Conservation (phyloP, 1,284 basidiomycete species). For the Exobasidium rhododendri region DNA sequence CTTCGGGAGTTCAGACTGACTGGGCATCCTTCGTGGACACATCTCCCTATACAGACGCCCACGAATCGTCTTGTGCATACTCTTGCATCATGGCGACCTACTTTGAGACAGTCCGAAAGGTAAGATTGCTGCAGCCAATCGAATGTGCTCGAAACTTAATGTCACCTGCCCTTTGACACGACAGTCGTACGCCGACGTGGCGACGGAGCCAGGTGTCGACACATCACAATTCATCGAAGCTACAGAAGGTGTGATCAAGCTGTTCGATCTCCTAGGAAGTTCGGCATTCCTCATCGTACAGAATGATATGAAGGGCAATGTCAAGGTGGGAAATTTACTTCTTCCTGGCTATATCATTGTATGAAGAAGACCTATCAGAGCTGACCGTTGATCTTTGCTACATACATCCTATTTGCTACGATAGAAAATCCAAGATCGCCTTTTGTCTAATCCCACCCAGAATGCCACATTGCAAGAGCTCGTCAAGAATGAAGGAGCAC, state of each 20-base stretch:
- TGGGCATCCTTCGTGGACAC: no score
- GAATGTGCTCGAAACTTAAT: not conserved
- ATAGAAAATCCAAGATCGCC: conserved; percentile 68
- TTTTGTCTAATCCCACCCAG: conserved; percentile 65
- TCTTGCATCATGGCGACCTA: conserved; percentile 81
- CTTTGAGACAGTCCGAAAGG: conserved; percentile 76
- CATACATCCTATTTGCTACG: no score
- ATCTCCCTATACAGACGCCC: no score
- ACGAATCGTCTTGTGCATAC: no score
- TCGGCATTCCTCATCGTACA: conserved; percentile 81
- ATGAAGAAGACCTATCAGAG: no score
- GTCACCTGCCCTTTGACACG: not conserved
- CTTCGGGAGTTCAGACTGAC: not conserved
- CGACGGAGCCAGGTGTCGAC: conserved; percentile 80
- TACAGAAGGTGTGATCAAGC: conserved; percentile 77
- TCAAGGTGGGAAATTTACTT: conserved; percentile 58
- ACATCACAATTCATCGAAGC: conserved; percentile 86
- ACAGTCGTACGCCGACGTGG: conserved; percentile 65
- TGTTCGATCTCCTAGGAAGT: conserved; percentile 92
- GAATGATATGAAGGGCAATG: conserved; percentile 87
- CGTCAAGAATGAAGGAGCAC: conserved; percentile 74
- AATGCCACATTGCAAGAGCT: conserved; percentile 80
- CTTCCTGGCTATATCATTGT: no score
- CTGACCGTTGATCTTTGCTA: no score
- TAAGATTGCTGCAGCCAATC: conserved; percentile 51